phyloP scores from a whole-genome alignment of 2,329 filamentous ascomycete genomes.

The Sporothrix inflata region DNA sequence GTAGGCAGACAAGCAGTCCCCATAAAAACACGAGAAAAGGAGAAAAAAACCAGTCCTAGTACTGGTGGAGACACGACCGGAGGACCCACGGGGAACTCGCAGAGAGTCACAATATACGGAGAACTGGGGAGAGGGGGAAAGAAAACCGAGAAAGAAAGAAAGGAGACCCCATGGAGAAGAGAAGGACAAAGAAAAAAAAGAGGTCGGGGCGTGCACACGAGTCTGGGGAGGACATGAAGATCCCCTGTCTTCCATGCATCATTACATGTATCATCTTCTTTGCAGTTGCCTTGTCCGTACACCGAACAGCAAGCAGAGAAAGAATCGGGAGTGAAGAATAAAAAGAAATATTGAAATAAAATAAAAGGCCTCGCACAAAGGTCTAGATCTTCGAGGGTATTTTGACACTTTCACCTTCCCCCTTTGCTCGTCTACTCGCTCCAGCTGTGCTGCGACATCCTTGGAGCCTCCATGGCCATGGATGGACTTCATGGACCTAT shows the following conservation, averaged over 20 bases:
- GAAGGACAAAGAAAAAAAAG: neutral
- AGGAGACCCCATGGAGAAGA: neutral
- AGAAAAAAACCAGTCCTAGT: neutral
- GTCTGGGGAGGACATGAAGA: neutral
- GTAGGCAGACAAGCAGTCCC: neutral
- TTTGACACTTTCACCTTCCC: neutral
- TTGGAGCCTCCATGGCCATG: neutral
- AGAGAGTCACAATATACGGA: no score
- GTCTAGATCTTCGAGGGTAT: neutral
- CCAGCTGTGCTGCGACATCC: constrained; percentile 1
- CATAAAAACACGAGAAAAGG: neutral
- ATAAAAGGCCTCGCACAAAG: neutral
- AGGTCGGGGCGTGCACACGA: neutral
- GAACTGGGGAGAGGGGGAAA: neutral
- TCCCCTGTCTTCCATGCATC: neutral
- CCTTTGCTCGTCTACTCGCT: neutral
- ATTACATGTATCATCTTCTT: neutral
- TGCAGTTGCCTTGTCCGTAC: neutral
- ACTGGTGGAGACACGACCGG: neutral
- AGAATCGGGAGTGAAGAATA: neutral
- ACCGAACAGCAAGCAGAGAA: neutral
- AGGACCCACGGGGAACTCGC: neutral
- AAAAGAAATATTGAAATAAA: no score
- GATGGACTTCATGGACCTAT: neutral
- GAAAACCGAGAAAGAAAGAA: neutral